Base-by-base conservation (phyloP, 192 early-diverging fungal species). In the Kappamyces sp. region DNA sequence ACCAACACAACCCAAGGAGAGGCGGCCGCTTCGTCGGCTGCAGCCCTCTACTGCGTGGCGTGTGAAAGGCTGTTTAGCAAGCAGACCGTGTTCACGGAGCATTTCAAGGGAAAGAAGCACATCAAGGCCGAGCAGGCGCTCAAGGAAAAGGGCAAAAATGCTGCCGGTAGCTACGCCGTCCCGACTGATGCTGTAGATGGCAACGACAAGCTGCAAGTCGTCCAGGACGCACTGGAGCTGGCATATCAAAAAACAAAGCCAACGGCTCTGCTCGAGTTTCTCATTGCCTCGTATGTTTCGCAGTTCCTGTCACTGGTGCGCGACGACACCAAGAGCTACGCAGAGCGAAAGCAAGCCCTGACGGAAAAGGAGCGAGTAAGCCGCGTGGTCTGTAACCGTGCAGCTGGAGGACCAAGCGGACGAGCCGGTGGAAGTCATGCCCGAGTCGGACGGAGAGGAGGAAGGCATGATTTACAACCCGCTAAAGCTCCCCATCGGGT, bases 381-480 rank as follows among this genome's bases (percentile, higher is more conserved):
- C 6, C 1, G 33, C 15, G 12, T 54, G 14, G n/a, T 12, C 31
- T 22, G 22, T 22, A 22, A 22, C 22, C 22, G 22, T 22, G 38
- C 42, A 43, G n/a, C n/a, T 49, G 59, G 47, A 49, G 4, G 59
- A 49, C 36, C 46, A 22, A 35, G 80, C 85, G 39, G 81, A 84
- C n/a, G 86, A 86, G 15, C 84, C 84, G 47, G 69, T 83, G 3
- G 88, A 85, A 31, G 68, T 78, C 66, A 67, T 69, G 15, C 37
- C 48, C 6, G 83, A 84, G 8, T 81, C 77, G 0, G 88, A 87
- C 35, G 76, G 82, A 41, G 76, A 73, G 35, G 86, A 89, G 14
- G 89, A 91, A 35, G 91, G 91, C 50, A 89, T 92, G 64, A 85
- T 93, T 45, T 98, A 98, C 66, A 98, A 98, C 58, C 95, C 95